Conservation (phyloP, 1,284 basidiomycete genomes). For the Trametes sp. region DNA sequence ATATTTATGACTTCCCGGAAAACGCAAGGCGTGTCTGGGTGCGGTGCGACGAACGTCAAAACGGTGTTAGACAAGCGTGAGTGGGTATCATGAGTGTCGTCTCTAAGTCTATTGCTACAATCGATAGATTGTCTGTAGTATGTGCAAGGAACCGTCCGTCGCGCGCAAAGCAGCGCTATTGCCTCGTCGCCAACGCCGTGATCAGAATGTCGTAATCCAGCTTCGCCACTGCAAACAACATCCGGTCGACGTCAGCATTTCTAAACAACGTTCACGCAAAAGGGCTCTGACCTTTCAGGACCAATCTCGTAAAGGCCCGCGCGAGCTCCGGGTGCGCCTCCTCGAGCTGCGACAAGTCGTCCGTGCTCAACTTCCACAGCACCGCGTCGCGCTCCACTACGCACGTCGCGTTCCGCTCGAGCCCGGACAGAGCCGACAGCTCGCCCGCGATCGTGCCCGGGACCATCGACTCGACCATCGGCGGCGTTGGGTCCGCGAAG, state of each 20-base stretch:
- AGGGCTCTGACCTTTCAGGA: slow-evolving; percentile 76
- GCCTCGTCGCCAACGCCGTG: slow-evolving; percentile 74
- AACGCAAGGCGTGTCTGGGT: background rate
- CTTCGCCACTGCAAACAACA: slow-evolving; percentile 71
- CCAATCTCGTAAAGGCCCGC: slow-evolving; percentile 71
- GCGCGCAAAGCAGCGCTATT: slow-evolving; percentile 41
- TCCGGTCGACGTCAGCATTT: background rate
- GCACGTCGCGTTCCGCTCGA: slow-evolving; percentile 86
- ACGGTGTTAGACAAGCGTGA: background rate
- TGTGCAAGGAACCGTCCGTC: background rate
- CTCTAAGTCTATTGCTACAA: slow-evolving; percentile 22
- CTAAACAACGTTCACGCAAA: background rate
- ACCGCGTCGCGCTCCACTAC: slow-evolving; percentile 80
- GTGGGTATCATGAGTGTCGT: background rate
- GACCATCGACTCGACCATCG: slow-evolving; percentile 90
- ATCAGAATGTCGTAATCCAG: slow-evolving; percentile 80
- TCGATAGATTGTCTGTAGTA: background rate
- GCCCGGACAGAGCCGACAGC: slow-evolving; percentile 79
- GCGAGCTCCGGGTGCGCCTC: slow-evolving; percentile 71
- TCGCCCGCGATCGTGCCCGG: slow-evolving; percentile 92
- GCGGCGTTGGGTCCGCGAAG: slow-evolving; percentile 72
- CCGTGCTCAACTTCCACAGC: slow-evolving; percentile 79
- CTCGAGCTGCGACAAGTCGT: slow-evolving; percentile 67
- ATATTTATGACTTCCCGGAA: too few species aligned
- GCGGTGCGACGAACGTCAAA: background rate